phyloP scores from a whole-genome alignment of 176 grass and related monocot species.

The Oryza longistaminata region DNA sequence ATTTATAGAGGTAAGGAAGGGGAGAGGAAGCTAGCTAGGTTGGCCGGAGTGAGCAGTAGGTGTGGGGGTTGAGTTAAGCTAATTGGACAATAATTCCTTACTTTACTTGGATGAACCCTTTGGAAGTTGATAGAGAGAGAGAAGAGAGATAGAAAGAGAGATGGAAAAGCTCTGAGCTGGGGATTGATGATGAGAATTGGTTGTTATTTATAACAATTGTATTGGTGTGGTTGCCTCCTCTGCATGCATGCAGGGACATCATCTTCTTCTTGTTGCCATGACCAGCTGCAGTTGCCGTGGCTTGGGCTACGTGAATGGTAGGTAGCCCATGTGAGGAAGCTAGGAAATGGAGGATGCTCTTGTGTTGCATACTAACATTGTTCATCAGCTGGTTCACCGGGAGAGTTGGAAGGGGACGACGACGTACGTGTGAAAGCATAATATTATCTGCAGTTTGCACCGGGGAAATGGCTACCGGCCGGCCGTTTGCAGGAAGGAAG shows the following conservation, averaged over 20 bases:
- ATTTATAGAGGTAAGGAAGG: constrained; percentile 37
- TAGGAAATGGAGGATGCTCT: constrained; percentile 34
- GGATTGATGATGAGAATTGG: too few species aligned
- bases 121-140: constrained; percentile 20
- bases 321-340: constrained; percentile 28
- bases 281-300: constrained; percentile 43
- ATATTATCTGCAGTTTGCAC: neutral
- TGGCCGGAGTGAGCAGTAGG: neutral
- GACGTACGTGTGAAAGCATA: constrained; percentile 34
- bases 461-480: neutral
- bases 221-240: too few species aligned
- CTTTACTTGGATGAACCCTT: constrained; percentile 86
- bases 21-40: neutral
- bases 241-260: neutral
- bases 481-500: neutral
- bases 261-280: neutral
- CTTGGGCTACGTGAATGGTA: constrained; percentile 21
- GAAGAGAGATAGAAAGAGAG: neutral
- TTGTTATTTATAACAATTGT: too few species aligned
- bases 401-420: neutral
- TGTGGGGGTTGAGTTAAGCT: constrained; percentile 38
- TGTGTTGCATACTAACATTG: too few species aligned
- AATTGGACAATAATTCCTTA: constrained; percentile 73
- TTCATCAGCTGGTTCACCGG: neutral
- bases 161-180: neutral